phyloP scores from a whole-genome alignment of 1,139 yeast species.

The Yamadazyma oceani region DNA sequence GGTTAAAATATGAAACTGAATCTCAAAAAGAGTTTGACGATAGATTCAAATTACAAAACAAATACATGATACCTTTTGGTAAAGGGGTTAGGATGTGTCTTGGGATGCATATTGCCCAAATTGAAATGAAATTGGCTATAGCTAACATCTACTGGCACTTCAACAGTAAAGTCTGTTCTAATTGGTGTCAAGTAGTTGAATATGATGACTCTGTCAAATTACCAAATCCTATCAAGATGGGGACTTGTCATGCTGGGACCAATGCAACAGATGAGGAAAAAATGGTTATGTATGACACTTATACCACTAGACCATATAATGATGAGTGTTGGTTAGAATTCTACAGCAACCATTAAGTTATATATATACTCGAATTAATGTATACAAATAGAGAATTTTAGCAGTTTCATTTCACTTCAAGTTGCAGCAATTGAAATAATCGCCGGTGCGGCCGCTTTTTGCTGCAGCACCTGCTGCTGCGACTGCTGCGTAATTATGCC shows the following conservation, averaged over 20 bases:
- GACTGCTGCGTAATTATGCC: background rate
- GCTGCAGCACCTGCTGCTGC: constrained; percentile 1
- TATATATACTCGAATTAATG: too few species aligned
- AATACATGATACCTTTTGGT: constrained; percentile 67
- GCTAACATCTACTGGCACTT: constrained; percentile 56
- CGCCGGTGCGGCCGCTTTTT: background rate
- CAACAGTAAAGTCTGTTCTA: constrained; percentile 31
- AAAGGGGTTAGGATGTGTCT: constrained; percentile 76
- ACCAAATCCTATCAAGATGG: constrained; percentile 26
- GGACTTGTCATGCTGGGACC: constrained; percentile 19
- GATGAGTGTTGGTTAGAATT: constrained; percentile 56
- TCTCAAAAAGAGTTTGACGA: constrained; percentile 28
- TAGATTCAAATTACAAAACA: constrained; percentile 48
- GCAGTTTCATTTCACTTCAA: background rate
- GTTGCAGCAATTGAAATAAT: background rate
- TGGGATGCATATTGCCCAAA: constrained; percentile 67
- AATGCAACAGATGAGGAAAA: constrained; percentile 39
- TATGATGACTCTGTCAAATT: constrained; percentile 11
- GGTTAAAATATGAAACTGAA: constrained; percentile 47
- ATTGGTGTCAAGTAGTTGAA: constrained; percentile 43
- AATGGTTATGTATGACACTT: constrained; percentile 54
- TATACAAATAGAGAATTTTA: background rate
- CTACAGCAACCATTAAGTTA: constrained; percentile 21
- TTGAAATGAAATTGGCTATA: constrained; percentile 62
- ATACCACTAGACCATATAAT: constrained; percentile 49